Evolutionary conservation across 305 asterid species (phyloP).

Genomic region (Lippia alba): DNA sequence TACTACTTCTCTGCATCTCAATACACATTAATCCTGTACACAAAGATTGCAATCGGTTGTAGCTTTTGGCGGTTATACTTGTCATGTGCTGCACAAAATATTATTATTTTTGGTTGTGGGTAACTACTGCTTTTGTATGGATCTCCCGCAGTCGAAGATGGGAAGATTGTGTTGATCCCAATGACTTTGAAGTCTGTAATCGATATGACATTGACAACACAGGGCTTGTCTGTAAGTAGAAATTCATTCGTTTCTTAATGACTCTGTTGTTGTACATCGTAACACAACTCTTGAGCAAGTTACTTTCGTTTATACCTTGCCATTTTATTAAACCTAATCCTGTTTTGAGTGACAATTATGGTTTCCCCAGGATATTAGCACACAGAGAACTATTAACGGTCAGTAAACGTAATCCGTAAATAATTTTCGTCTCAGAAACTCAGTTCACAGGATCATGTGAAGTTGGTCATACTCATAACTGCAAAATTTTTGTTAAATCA

Average conservation of each 20-base stretch:
- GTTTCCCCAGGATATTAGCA: background rate
- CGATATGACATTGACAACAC: slow-evolving; percentile 81
- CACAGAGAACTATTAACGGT: too few species aligned
- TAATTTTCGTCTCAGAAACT: too few species aligned
- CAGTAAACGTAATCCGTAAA: too few species aligned
- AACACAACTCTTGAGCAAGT: background rate
- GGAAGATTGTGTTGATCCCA: slow-evolving; percentile 67
- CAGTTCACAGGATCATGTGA: too few species aligned
- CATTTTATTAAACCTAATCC: background rate
- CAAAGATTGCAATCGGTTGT: slow-evolving; percentile 7
- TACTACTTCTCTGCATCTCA: slow-evolving; percentile 10
- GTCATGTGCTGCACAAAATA: background rate
- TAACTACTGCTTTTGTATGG: slow-evolving; percentile 38
- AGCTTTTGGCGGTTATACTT: slow-evolving; percentile 16
- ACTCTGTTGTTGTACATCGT: background rate
- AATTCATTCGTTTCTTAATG: slow-evolving; percentile 11
- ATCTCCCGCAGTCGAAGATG: slow-evolving; percentile 76
- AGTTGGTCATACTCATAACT: too few species aligned
- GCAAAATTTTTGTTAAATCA: too few species aligned
- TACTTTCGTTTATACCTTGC: slow-evolving; percentile 6
- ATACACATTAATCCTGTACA: background rate
- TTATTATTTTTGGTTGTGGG: slow-evolving; percentile 23
- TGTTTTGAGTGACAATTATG: background rate
- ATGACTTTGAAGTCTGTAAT: slow-evolving; percentile 78
- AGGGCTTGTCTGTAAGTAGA: slow-evolving; percentile 84